phyloP scores from a whole-genome alignment of 2,329 filamentous ascomycete genomes.

The Botrytis fragariae region DNA sequence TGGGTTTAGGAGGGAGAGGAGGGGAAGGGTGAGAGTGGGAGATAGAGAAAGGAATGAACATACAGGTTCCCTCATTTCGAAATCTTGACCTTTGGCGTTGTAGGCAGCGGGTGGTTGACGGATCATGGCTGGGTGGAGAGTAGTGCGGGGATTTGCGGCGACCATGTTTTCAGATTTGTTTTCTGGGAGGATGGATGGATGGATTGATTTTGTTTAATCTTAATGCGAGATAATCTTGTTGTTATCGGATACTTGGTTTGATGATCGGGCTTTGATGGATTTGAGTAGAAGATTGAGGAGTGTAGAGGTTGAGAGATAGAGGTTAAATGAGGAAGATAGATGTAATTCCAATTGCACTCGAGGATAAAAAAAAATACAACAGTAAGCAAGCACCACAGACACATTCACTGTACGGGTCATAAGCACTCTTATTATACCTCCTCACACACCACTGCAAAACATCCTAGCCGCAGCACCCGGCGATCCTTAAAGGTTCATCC shows the following conservation, averaged over 20 bases:
- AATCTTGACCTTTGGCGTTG: not conserved
- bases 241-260: not conserved
- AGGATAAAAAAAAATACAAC: not conserved
- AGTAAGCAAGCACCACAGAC: not conserved
- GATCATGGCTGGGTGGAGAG: slow-evolving; percentile 18
- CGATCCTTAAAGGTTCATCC: not conserved
- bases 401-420: not conserved
- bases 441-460: not conserved
- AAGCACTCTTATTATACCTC: not conserved
- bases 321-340: not conserved
- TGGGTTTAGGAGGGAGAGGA: not conserved
- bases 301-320: not conserved
- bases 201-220: not conserved
- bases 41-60: not conserved
- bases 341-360: not conserved
- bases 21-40: not conserved
- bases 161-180: not conserved
- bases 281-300: not conserved
- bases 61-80: slow-evolving; percentile 8
- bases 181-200: not conserved
- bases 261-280: not conserved
- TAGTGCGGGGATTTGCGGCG: slow-evolving; percentile 8
- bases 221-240: not conserved
- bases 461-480: not conserved
- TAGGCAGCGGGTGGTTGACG: slow-evolving; percentile 15